phyloP scores from a whole-genome alignment of 2,329 filamentous ascomycete species.

The Diaporthe destruens region DNA sequence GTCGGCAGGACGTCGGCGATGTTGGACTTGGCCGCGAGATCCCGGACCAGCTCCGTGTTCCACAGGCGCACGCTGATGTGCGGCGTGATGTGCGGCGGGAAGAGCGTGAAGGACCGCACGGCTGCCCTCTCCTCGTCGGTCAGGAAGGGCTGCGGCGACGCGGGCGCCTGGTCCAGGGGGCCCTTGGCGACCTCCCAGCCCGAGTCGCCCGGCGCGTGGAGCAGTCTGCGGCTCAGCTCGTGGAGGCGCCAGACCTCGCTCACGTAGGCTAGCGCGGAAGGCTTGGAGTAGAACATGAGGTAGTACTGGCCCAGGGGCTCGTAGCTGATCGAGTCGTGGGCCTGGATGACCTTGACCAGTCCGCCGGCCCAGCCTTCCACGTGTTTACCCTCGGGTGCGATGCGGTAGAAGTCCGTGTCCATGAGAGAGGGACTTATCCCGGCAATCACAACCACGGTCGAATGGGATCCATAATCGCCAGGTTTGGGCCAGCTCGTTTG shows the following conservation, averaged over 20 bases:
- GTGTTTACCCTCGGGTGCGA: slow-evolving; percentile 71
- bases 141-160: slow-evolving; percentile 55
- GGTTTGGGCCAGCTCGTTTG: slow-evolving; percentile 16
- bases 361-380: slow-evolving; percentile 77
- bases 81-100: slow-evolving; percentile 54
- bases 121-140: slow-evolving; percentile 52
- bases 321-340: slow-evolving; percentile 72
- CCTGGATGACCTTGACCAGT: slow-evolving; percentile 74
- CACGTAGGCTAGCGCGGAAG: slow-evolving; percentile 73
- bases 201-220: slow-evolving; percentile 48
- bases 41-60: slow-evolving; percentile 44
- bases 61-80: slow-evolving; percentile 41
- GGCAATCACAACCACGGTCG: slow-evolving; percentile 65
- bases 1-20: slow-evolving; percentile 45
- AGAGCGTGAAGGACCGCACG: slow-evolving; percentile 62
- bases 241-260: slow-evolving; percentile 66
- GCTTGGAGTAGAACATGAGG: slow-evolving; percentile 72
- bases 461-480: slow-evolving; percentile 36
- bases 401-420: slow-evolving; percentile 78
- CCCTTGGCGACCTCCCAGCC: slow-evolving; percentile 55
- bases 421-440: slow-evolving; percentile 70
- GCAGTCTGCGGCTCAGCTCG: slow-evolving; percentile 46
- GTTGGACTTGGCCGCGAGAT: slow-evolving; percentile 40
- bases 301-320: slow-evolving; percentile 75
- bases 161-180: slow-evolving; percentile 53